These are phyloP conservation scores for Metschnikowia matae DNA, from an alignment of 805 yeast species.

Conservation along the genomic window DNA sequence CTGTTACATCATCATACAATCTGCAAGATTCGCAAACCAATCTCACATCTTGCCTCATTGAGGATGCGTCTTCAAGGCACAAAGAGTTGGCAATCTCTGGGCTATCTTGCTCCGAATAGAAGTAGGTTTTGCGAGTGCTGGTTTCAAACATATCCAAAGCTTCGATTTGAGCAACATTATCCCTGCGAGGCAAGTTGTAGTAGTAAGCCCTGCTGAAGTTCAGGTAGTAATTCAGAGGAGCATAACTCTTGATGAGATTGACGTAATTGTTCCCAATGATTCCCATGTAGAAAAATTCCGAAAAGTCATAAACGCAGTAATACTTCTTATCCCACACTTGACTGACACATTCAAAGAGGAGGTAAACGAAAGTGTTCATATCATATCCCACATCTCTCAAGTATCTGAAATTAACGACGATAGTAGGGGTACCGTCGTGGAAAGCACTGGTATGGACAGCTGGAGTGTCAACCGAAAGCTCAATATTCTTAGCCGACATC, in stretches of 20 bases:
- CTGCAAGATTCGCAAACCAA: slow-evolving; percentile 30
- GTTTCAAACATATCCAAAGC: slow-evolving; percentile 21
- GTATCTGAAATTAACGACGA: slow-evolving; percentile 47
- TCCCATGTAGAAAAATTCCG: slow-evolving; percentile 45
- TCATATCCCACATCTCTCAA: slow-evolving; percentile 35
- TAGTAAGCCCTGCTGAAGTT: slow-evolving; percentile 55
- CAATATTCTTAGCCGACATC: slow-evolving; percentile 52
- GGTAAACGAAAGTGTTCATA: slow-evolving; percentile 51
- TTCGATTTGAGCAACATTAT: slow-evolving; percentile 20
- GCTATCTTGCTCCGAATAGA: slow-evolving; percentile 33
- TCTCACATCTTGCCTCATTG: slow-evolving; percentile 35
- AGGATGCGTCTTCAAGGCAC: slow-evolving; percentile 30
- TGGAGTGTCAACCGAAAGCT: slow-evolving; percentile 37
- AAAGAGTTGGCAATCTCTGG: slow-evolving; percentile 32
- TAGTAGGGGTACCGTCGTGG: slow-evolving; percentile 67
- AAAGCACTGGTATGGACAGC: slow-evolving; percentile 63
- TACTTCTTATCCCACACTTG: slow-evolving; percentile 70
- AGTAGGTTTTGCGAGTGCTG: slow-evolving; percentile 16
- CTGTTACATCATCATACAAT: slow-evolving; percentile 14
- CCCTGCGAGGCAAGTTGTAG: slow-evolving; percentile 42
- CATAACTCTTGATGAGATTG: slow-evolving; percentile 36
- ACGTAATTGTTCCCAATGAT: slow-evolving; percentile 28
- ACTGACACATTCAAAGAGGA: slow-evolving; percentile 59
- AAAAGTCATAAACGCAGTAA: slow-evolving; percentile 63
- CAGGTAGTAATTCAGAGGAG: slow-evolving; percentile 48